Percentiles rank a stretch among this genome's conserved stretches.
Conservation (phyloP, 1,139 yeast genomes). For the Candida sanyaensis region DNA sequence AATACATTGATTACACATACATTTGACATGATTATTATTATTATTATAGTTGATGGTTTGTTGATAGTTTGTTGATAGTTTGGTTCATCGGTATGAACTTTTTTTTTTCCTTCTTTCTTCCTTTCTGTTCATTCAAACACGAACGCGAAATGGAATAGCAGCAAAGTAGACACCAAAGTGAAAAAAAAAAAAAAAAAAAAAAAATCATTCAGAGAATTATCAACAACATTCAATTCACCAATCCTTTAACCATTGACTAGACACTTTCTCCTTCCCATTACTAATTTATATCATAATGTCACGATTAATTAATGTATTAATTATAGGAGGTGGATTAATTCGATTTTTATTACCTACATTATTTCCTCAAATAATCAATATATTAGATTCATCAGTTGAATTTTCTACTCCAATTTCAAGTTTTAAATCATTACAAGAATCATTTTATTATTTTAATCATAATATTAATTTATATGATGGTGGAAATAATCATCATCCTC, state of each 20-base stretch:
- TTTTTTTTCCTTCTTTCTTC: slow-evolving; percentile 1
- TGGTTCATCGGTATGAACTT: background rate
- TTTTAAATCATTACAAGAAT: slow-evolving; percentile 70
- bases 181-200: background rate
- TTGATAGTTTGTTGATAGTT: background rate
- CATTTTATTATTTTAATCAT: slow-evolving; percentile 66
- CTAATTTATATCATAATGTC: slow-evolving; percentile 14
- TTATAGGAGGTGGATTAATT: slow-evolving; percentile 28
- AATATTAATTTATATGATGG: slow-evolving; percentile 74
- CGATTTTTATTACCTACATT: slow-evolving; percentile 34
- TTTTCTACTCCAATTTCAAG: slow-evolving; percentile 81
- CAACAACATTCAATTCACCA: background rate
- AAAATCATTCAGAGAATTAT: too few species aligned
- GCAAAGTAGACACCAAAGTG: background rate
- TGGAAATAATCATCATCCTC: slow-evolving; percentile 86
- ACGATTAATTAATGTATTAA: slow-evolving; percentile 25
- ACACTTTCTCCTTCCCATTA: too few species aligned
- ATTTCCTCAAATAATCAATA: slow-evolving; percentile 31
- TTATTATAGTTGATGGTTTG: background rate
- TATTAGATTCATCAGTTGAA: slow-evolving; percentile 52
- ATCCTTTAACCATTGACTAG: slow-evolving; percentile 4
- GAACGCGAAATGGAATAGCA: background rate
- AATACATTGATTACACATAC: slow-evolving; percentile 5
- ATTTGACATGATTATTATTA: slow-evolving; percentile 8
- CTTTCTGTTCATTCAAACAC: too few species aligned